Evolutionary conservation across 768 basidiomycete genomes (phyloP), one percentile per base, ranked within the genome.

Genomic region (Calvatia gigantea): DNA sequence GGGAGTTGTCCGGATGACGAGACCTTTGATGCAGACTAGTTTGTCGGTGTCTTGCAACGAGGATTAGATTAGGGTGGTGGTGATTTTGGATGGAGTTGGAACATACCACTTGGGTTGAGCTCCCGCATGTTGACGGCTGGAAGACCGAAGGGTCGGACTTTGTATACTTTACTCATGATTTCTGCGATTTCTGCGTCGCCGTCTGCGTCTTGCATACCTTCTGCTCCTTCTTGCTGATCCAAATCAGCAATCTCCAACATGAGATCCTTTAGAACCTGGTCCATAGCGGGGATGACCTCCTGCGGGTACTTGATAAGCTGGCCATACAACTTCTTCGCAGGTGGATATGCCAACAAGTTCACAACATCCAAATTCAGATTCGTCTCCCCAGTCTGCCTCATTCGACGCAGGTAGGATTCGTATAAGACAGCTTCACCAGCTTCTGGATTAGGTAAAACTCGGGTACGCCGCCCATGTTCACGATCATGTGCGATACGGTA

Each of bases 211-310:
- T 75, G 68, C 89, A 93, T 91, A n/a, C 83, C 90, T 21, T 87
- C 85, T 63, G 78, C 67, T 3, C 84, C 86, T 6, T 78, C 80
- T 56, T 80, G 77, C 65, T 86, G 87, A 61, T 97, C 94, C 61
- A 83, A 75, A 47, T 95, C 91, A 0, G 91, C 92, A 39, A 89
- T 66, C 62, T 93, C 91, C 50, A 98, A 72, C 89, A 98, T 91
- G 47, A 90, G 74, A 65, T 98, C 96, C 71, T 95, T 94, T 62
- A 98, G 73, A 0, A 94, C 87, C 64, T 96, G 92, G 76, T 99
- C 97, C 89, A 98, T 94, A 21, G 91, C 92, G 1, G 97, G 96
- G 45, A 99, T 81, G 44, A 98, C 87, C 76, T 99, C 97, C 69
- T 98, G 95, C 0, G 97, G 97, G 70, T 97, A 98, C 65, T 93